Evolutionary conservation across 2,329 filamentous ascomycete genomes (phyloP).

Genomic region (Calonectria pseudoturangicola): DNA sequence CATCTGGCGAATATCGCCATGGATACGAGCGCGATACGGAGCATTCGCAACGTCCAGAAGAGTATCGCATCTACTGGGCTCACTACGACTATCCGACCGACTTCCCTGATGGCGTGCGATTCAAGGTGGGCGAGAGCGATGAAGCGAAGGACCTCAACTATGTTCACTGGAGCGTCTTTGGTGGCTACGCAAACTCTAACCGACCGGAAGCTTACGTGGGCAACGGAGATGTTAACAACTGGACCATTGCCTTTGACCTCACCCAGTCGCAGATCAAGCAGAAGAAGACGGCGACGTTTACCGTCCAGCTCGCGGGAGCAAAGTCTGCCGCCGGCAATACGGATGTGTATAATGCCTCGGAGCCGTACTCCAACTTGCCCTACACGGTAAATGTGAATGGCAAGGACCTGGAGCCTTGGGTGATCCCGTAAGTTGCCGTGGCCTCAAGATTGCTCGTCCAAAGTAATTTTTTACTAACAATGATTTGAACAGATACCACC

Average conservation of each 20-base stretch:
- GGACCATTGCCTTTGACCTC: slow-evolving; percentile 74
- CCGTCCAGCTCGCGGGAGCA: slow-evolving; percentile 77
- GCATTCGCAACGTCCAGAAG: slow-evolving; percentile 70
- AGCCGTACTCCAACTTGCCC: slow-evolving; percentile 72
- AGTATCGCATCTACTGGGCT: slow-evolving; percentile 78
- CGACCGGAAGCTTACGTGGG: slow-evolving; percentile 65
- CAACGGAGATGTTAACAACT: slow-evolving; percentile 72
- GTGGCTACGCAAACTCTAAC: slow-evolving; percentile 70
- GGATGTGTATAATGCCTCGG: slow-evolving; percentile 71
- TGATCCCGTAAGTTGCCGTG: slow-evolving; percentile 68
- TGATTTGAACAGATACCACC: slow-evolving; percentile 46
- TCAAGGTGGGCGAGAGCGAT: slow-evolving; percentile 72
- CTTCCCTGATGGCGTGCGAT: slow-evolving; percentile 75
- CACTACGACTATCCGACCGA: slow-evolving; percentile 76
- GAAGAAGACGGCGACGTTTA: slow-evolving; percentile 72
- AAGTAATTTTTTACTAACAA: neutral
- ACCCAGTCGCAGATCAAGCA: slow-evolving; percentile 62
- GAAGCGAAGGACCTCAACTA: slow-evolving; percentile 74
- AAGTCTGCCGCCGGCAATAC: slow-evolving; percentile 79
- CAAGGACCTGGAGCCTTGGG: slow-evolving; percentile 69
- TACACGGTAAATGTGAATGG: slow-evolving; percentile 66
- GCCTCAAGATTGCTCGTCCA: slow-evolving; percentile 9
- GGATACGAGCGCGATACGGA: slow-evolving; percentile 69
- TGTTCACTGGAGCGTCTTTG: slow-evolving; percentile 80
- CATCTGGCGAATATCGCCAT: slow-evolving; percentile 76